These are phyloP conservation scores for Fusarium brachygibbosum DNA, from an alignment of 2,329 filamentous ascomycete genomes.

Conservation along the genomic window DNA sequence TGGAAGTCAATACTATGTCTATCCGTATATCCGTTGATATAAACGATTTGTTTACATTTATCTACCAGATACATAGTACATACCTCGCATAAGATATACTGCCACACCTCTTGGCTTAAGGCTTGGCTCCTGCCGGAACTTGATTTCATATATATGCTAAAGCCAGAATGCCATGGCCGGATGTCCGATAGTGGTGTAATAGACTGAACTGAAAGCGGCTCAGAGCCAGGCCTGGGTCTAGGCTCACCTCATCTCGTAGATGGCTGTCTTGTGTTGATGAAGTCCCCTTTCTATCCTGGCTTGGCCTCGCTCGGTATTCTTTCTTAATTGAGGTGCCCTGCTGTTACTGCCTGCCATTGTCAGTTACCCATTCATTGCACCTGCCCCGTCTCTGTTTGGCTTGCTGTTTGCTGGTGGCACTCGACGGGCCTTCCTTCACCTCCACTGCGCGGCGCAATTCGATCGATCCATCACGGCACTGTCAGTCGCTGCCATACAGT, in stretches of 20 bases:
- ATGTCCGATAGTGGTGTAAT: constrained; percentile 38
- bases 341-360: constrained; percentile 7
- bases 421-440: constrained; percentile 10
- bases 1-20: neutral
- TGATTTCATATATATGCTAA: constrained; percentile 33
- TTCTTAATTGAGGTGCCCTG: constrained; percentile 40
- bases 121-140: constrained; percentile 27
- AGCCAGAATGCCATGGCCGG: constrained; percentile 28
- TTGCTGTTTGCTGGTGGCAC: constrained; percentile 4
- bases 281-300: constrained; percentile 27
- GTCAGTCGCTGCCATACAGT: constrained; percentile 11
- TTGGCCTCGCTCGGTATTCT: constrained; percentile 26
- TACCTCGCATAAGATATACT: constrained; percentile 9
- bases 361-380: constrained; percentile 29
- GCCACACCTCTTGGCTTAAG: constrained; percentile 27
- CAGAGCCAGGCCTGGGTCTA: constrained; percentile 5
- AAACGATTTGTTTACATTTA: neutral
- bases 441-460: constrained; percentile 9
- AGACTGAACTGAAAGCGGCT: constrained; percentile 29
- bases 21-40: too few species aligned
- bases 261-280: constrained; percentile 22
- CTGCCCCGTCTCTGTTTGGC: constrained; percentile 25
- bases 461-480: constrained; percentile 22
- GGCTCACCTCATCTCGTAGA: constrained; percentile 7
- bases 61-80: neutral